Conservation (phyloP, 306 rosid genomes). For the Hippophae tibetana region DNA sequence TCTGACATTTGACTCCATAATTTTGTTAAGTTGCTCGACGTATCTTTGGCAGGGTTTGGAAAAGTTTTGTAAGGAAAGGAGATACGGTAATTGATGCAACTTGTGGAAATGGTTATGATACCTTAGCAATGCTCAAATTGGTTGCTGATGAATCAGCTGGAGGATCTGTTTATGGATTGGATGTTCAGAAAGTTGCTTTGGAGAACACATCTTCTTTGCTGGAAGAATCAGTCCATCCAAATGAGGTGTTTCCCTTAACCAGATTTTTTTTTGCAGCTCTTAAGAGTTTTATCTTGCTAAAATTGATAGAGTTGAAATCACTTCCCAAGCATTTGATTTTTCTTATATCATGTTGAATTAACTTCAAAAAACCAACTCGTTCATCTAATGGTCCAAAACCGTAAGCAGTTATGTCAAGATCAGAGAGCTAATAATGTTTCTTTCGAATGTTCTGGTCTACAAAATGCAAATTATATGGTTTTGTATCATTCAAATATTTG, state of each 20-base stretch:
- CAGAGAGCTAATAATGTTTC: neutral
- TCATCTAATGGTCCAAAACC: too few species aligned
- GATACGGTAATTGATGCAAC: slow-evolving; percentile 84
- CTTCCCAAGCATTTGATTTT: too few species aligned
- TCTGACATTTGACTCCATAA: neutral
- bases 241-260: slow-evolving; percentile 32
- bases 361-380: too few species aligned
- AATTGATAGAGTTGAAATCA: too few species aligned
- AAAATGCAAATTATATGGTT: neutral
- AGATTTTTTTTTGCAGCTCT: neutral
- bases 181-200: slow-evolving; percentile 73
- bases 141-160: slow-evolving; percentile 54
- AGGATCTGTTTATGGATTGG: slow-evolving; percentile 61
- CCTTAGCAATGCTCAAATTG: slow-evolving; percentile 68
- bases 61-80: slow-evolving; percentile 53
- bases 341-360: too few species aligned
- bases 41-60: slow-evolving; percentile 58
- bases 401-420: neutral
- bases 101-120: slow-evolving; percentile 83
- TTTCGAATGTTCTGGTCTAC: neutral
- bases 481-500: too few species aligned
- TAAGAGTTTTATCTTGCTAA: too few species aligned
- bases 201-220: slow-evolving; percentile 48
- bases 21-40: neutral
- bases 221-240: slow-evolving; percentile 37